Base-by-base conservation (phyloP, 257 asterid genomes). In the Nicotiana tomentosiformis region DNA sequence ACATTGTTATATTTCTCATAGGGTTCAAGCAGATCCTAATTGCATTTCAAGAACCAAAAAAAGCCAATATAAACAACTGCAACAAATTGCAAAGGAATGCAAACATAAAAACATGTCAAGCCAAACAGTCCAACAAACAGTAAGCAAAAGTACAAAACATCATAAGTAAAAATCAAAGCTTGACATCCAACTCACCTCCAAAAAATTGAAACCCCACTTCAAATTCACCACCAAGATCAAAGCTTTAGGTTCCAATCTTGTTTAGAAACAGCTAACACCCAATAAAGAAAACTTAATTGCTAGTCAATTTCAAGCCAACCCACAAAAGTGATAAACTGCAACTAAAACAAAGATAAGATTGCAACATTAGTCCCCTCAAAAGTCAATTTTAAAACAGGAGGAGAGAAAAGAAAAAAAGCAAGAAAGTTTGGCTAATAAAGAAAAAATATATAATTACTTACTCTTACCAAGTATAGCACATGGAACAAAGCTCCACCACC, bases 401-500 rank as follows among this genome's bases (percentile, higher is more conserved):
- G 77, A 77, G 76, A 84, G 56, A 18, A 46, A 85, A 60, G 3
- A 43, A 43, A 82, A 23, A 66, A 81, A 64, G 79, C 60, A 60
- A 83, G 43, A 80, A 61, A 66, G 82, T 26, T 46, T 78, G 56
- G 30, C 39, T 53, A 81, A 57, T 64, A 67, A 77, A 57, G 77
- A 70, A 84, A 37, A 7, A 9, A n/a, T 1, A 72, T 53, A 14
- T 53, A 20, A 70, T 2, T n/a, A 72, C 7, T 46, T 20, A 49
- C 83, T 88, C 86, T 87, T 88, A 92, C 95, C 93, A 80, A 89
- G 84, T 88, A 85, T 83, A 88, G 84, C 83, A 76, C 84, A 86
- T 72, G 91, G 86, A 84, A 43, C 65, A 82, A 82, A 84, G 81
- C 84, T 85, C 88, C 85, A 82, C 89, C 88, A 70, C 87, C 74